Conservation (phyloP, 176 grass and related monocot species). For the Triticum urartu region DNA sequence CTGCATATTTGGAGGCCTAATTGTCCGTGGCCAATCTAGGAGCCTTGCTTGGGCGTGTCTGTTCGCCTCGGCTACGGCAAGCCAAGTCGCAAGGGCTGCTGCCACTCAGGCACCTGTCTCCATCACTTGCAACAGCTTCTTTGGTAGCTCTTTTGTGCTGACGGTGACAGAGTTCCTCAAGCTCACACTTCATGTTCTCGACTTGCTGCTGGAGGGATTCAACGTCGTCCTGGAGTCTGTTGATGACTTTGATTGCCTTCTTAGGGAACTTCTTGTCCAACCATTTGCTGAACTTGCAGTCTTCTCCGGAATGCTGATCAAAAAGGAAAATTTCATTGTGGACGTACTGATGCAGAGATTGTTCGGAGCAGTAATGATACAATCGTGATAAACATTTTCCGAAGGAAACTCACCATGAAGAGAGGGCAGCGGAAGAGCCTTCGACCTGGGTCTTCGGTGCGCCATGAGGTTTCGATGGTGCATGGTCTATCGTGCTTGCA, state of each 20-base stretch:
- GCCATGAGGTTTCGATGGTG: background rate
- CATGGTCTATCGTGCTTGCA: background rate
- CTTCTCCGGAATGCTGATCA: background rate
- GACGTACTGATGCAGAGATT: background rate
- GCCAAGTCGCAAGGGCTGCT: background rate
- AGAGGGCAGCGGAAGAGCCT: background rate
- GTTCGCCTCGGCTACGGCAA: background rate
- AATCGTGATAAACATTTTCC: background rate
- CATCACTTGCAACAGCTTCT: background rate
- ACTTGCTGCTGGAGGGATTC: background rate
- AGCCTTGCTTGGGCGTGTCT: background rate
- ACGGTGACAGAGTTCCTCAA: background rate
- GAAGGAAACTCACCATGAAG: background rate
- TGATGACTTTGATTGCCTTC: background rate
- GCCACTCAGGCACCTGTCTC: background rate
- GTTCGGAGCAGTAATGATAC: background rate
- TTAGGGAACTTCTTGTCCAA: background rate
- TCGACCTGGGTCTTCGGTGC: background rate
- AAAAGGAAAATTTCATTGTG: background rate
- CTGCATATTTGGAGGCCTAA: background rate
- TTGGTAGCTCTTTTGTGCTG: background rate
- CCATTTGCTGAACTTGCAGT: background rate
- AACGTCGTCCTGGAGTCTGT: background rate
- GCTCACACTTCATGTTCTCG: background rate
- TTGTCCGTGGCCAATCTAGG: background rate